Conservation (phyloP, 2,329 filamentous ascomycete species). For the Aspergillus unguis region DNA sequence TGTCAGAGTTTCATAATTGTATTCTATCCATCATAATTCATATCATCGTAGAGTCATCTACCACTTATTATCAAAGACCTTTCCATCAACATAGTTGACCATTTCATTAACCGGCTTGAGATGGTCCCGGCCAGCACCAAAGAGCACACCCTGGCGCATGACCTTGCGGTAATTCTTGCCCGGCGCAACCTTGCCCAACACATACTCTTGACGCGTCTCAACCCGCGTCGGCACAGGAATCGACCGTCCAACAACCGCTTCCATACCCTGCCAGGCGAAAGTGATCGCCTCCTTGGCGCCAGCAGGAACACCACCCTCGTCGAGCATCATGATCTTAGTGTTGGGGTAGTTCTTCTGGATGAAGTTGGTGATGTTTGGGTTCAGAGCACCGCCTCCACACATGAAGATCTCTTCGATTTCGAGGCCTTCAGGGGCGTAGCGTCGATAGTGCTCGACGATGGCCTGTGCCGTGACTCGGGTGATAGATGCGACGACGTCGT, state of each 20-base stretch:
- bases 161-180: constrained; percentile 55
- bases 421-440: constrained; percentile 48
- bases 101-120: constrained; percentile 50
- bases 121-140: constrained; percentile 46
- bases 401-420: constrained; percentile 58
- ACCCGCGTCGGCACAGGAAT: constrained; percentile 55
- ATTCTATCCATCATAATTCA: not conserved
- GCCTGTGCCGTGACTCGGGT: constrained; percentile 59
- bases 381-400: constrained; percentile 28
- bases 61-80: constrained; percentile 49
- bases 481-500: constrained; percentile 2
- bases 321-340: constrained; percentile 53
- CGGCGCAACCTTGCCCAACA: constrained; percentile 55
- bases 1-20: not conserved
- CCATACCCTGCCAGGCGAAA: constrained; percentile 61
- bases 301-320: constrained; percentile 56
- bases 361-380: constrained; percentile 51
- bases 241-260: constrained; percentile 54
- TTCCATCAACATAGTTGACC: constrained; percentile 50
- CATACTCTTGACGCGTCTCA: constrained; percentile 50
- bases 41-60: constrained; percentile 12
- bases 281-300: constrained; percentile 60
- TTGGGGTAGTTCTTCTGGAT: constrained; percentile 51
- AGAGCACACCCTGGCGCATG: constrained; percentile 52
- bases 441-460: constrained; percentile 51